Evolutionary conservation across 179 eudicot species (phyloP).

Genomic region (Gypsophila paniculata): DNA sequence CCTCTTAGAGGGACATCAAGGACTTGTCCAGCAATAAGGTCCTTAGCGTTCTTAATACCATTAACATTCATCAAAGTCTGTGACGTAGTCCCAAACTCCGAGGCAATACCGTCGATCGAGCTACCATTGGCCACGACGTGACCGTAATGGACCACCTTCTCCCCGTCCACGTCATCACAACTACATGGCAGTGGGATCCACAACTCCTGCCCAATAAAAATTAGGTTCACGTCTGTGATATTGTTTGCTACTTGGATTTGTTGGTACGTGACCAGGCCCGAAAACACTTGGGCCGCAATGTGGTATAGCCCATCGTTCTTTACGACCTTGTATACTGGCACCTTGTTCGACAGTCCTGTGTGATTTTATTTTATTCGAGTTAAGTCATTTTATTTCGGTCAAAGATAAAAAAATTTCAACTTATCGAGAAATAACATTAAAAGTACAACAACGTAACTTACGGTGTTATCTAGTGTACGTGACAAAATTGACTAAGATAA

Average conservation of each 20-base stretch:
- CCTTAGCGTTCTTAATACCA: slow-evolving; percentile 37
- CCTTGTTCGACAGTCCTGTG: slow-evolving; percentile 39
- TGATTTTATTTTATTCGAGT: slow-evolving; percentile 23
- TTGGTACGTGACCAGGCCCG: slow-evolving; percentile 41
- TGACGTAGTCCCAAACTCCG: slow-evolving; percentile 34
- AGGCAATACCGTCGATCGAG: slow-evolving; percentile 47
- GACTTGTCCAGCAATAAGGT: slow-evolving; percentile 50
- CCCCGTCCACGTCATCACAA: slow-evolving; percentile 73
- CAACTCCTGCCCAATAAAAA: slow-evolving; percentile 43
- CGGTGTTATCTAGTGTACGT: too few relatives aligned
- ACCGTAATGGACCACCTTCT: slow-evolving; percentile 66
- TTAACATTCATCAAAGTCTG: slow-evolving; percentile 47
- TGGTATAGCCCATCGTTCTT: slow-evolving; percentile 42
- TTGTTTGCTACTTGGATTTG: slow-evolving; percentile 50
- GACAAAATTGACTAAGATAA: too few relatives aligned
- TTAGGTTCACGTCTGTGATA: slow-evolving; percentile 35
- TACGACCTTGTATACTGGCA: slow-evolving; percentile 51
- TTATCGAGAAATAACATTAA: too few relatives aligned
- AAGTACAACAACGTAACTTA: too few relatives aligned
- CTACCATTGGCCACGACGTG: slow-evolving; percentile 45
- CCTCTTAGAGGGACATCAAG: slow-evolving; percentile 87
- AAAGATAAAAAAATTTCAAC: too few relatives aligned
- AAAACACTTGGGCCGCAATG: slow-evolving; percentile 48
- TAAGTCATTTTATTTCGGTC: background rate
- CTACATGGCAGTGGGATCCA: slow-evolving; percentile 89